Base-by-base conservation (phyloP, 257 asterid genomes). In the Knoxia roxburghii region DNA sequence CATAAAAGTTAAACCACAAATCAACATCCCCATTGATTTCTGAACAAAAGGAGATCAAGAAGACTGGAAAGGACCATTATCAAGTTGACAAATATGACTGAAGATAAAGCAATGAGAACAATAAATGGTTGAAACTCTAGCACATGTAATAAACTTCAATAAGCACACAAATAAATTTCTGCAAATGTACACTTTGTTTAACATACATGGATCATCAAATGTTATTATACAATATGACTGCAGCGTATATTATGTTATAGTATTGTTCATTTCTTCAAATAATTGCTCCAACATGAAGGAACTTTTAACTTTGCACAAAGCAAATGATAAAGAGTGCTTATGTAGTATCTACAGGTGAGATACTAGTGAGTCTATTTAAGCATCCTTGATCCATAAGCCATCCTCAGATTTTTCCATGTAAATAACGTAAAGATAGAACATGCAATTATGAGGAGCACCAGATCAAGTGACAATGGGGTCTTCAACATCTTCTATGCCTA, bases 1-100 rank as follows among this genome's bases (percentile, higher is more conserved):
- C 80, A 84, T 39, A 61, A 73, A 33, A 66, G 26, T n/a, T 68
- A 35, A 67, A 68, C 40, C 58, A 68, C 68, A 64, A 69, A 75
- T 67, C 61, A 67, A 39, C 59, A 74, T 78, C 45, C 50, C 17
- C 52, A 50, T 6, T 5, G 7, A 52, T 37, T 23, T 4, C 60
- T 7, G 20, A 33, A 18, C 65, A 43, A 24, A 43, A 43, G 23
- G 11, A 33, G 12, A 65, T 23, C n/a, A 55, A 30, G 18, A 68
- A 27, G 33, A 18, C 45, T 18, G 45, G 23, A 2, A 24, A 43
- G 4, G 50, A 29, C 12, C 0, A 2, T 7, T 27, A 62, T 15
- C 23, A 57, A 57, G 63, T 29, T 24, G 23, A 57, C 15, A 57
- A 30, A 57, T 27, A 57, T 7, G 13, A 50, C 27, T 12, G 14